Percentiles rank a stretch among this genome's conserved stretches.
These are phyloP conservation scores for Lasiodiplodia sp. DNA, from an alignment of 2,329 filamentous ascomycete species.

Conservation along the genomic window DNA sequence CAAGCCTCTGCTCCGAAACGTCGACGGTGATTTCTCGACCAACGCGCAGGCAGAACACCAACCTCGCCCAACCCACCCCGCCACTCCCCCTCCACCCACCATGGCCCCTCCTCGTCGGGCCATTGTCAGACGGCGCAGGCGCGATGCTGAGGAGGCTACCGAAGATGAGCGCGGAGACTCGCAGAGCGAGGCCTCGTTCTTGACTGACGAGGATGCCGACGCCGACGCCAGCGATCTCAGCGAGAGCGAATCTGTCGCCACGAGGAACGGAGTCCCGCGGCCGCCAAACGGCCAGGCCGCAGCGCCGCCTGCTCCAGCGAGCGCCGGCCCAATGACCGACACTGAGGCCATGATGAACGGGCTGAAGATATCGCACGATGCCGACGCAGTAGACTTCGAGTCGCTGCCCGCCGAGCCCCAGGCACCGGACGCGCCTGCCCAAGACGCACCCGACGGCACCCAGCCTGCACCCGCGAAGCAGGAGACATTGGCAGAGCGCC, in stretches of 20 bases:
- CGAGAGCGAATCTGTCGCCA: constrained; percentile 53
- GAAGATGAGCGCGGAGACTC: constrained; percentile 61
- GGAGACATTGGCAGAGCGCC: constrained; percentile 71
- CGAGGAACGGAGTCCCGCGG: constrained; percentile 34
- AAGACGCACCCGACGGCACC: constrained; percentile 45
- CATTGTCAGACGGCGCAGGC: constrained; percentile 47
- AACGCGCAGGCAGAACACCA: constrained; percentile 28
- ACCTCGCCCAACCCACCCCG: constrained; percentile 28
- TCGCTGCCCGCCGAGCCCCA: constrained; percentile 45
- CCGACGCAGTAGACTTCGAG: constrained; percentile 61
- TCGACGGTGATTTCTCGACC: constrained; percentile 29
- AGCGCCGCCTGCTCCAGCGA: constrained; percentile 46
- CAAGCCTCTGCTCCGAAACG: constrained; percentile 28
- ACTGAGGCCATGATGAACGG: constrained; percentile 69
- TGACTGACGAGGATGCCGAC: constrained; percentile 66
- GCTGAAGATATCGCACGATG: constrained; percentile 56
- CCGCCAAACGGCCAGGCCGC: constrained; percentile 42
- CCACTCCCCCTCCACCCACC: constrained; percentile 32
- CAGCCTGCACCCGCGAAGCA: constrained; percentile 39
- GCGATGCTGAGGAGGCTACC: constrained; percentile 55
- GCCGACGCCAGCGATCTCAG: constrained; percentile 66
- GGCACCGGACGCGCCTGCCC: constrained; percentile 44
- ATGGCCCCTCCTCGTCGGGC: constrained; percentile 48
- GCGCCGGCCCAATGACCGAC: constrained; percentile 58
- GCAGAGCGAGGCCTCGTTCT: constrained; percentile 66